Base-by-base conservation (phyloP, 495 filamentous ascomycete species). In the Aspergillus campestris region DNA sequence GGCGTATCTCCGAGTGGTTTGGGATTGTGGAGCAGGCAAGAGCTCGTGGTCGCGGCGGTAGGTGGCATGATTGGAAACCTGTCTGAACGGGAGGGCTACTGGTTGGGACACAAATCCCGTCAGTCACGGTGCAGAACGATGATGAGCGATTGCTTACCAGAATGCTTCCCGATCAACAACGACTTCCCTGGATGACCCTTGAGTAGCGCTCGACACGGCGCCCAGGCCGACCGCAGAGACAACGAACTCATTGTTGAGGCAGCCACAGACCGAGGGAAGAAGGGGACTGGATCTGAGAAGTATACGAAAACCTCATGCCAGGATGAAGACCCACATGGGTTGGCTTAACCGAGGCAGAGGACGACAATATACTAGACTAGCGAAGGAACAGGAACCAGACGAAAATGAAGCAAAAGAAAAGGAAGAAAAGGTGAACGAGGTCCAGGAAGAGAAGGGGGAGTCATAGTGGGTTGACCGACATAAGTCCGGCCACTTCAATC, bases 181-280 rank as follows among this genome's bases (percentile, higher is more conserved):
- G 42, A 53, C 46, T 51, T 65, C 50, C 60, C 59, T 49, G 59
- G 51, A 47, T 58, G 47, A 24, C 39, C 40, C 47, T 52, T 49
- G 45, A 54, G 42, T 30, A 43, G 56, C 33, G 49, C 60, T 33
- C 59, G 55, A 56, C 64, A 69, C 31, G 59, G 61, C 40, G 58
- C 46, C 43, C 63, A 53, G 15, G 59, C 61, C 39, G 54, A 58
- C 47, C 59, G 58, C 61, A 66, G 40, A 50, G 59, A 52, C 36
- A 56, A 35, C 28, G 57, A 33, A 58, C 58, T 63, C 66, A 69
- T 69, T 35, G 41, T 47, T 45, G 46, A 49, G 14, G 14, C 40
- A 34, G 40, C 11, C 32, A n/a, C 10, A 41, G 10, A 32, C 35
- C 24, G 18, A 24, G 2, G 4, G 18, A 24, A 24, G 18, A 24